These are phyloP conservation scores for Termitomyces sp. DNA, from an alignment of 768 basidiomycete genomes.

Conservation along the genomic window DNA sequence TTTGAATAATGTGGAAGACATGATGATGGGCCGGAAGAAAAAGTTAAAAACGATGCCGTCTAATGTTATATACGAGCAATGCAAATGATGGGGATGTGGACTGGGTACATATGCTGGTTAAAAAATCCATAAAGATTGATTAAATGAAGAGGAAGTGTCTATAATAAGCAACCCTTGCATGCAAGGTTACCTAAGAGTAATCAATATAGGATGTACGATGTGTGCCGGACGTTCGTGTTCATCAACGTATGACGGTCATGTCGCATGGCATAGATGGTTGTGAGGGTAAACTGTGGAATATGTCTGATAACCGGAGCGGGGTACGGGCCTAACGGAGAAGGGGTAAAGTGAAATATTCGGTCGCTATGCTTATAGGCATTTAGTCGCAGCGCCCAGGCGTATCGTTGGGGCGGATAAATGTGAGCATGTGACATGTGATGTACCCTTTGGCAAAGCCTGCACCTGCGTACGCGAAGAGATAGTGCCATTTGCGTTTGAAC, in stretches of 20 bases:
- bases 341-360: neutral
- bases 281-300: neutral
- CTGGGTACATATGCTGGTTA: neutral
- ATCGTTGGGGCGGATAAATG: constrained; percentile 61
- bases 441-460: constrained; percentile 78
- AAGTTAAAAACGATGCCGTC: neutral
- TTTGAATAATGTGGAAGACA: neutral
- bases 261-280: neutral
- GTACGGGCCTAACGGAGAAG: constrained; percentile 2
- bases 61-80: constrained; percentile 3
- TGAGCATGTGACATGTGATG: constrained; percentile 80
- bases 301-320: neutral
- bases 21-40: neutral
- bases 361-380: constrained; percentile 27
- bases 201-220: neutral
- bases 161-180: constrained; percentile 2
- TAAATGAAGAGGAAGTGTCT: neutral
- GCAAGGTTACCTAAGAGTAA: constrained; percentile 1
- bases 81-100: neutral
- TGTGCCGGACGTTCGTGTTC: neutral
- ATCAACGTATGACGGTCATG: constrained; percentile 1
- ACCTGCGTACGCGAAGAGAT: constrained; percentile 77
- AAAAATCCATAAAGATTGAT: neutral
- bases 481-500: constrained; percentile 83
- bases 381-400: constrained; percentile 35